A percentile compares a stretch with the other conserved stretches of the same genome.
These are phyloP conservation scores for Exutisphaerella laricina DNA, from an alignment of 2,329 filamentous ascomycete genomes.

Conservation along the genomic window DNA sequence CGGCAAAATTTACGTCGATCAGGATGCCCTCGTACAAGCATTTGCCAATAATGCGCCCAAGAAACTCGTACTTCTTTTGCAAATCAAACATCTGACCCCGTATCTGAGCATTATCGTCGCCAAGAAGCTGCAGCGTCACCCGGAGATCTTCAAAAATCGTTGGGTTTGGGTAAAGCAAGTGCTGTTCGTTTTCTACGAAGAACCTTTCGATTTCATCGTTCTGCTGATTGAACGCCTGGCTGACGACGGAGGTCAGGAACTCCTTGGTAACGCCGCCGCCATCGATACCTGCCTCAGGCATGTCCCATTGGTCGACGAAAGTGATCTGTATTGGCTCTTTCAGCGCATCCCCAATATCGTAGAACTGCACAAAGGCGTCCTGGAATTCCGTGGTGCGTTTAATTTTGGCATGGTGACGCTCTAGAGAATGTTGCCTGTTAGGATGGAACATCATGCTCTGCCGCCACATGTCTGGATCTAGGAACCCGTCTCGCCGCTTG, in stretches of 20 bases:
- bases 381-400: conserved; percentile 72
- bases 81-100: conserved; percentile 35
- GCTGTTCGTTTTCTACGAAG: conserved; percentile 79
- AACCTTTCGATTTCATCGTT: conserved; percentile 42
- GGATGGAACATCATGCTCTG: conserved; percentile 38
- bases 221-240: conserved; percentile 66
- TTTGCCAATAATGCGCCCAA: conserved; percentile 89
- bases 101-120: conserved; percentile 12
- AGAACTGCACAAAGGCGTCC: conserved; percentile 82
- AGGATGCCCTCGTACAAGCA: conserved; percentile 97
- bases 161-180: conserved; percentile 84
- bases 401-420: conserved; percentile 68
- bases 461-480: conserved; percentile 72
- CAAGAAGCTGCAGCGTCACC: conserved; percentile 7
- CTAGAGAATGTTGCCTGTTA: conserved; percentile 36
- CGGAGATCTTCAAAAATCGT: conserved; percentile 39
- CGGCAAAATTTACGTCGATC: conserved; percentile 85
- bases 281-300: conserved; percentile 87
- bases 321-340: conserved; percentile 97
- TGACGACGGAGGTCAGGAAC: conserved; percentile 83
- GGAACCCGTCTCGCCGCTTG: conserved; percentile 60
- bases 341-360: conserved; percentile 68
- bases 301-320: conserved; percentile 86
- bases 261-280: conserved; percentile 65
- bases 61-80: conserved; percentile 76